Conservation (phyloP, 2,329 filamentous ascomycete species). For the Cercospora sojina region DNA sequence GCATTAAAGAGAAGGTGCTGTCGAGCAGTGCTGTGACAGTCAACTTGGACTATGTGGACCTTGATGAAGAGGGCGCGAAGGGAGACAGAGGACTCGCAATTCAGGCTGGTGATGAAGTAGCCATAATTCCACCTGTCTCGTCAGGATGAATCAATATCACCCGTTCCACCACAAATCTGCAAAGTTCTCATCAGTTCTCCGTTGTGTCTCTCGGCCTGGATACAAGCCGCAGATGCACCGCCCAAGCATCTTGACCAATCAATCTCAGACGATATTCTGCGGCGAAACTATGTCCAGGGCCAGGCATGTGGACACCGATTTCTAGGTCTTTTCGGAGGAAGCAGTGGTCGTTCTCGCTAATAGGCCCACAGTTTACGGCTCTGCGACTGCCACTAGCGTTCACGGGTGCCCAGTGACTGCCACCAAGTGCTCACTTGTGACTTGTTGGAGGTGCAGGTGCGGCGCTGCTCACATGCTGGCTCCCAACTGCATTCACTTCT, state of each 20-base stretch:
- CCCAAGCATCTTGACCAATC: neutral
- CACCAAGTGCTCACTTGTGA: neutral
- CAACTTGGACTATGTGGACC: conserved; percentile 77
- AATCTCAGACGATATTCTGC: neutral
- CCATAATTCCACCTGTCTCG: conserved; percentile 84
- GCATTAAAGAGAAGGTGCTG: conserved; percentile 67
- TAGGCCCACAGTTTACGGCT: neutral
- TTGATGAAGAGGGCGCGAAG: conserved; percentile 52
- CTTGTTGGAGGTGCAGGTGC: neutral
- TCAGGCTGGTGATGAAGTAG: conserved; percentile 75
- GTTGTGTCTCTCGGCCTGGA: neutral
- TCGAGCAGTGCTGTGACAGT: conserved; percentile 73
- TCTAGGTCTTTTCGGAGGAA: neutral
- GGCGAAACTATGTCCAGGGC: neutral
- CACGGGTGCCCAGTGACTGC: neutral
- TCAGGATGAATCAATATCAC: conserved; percentile 59
- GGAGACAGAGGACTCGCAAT: conserved; percentile 54
- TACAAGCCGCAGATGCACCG: neutral
- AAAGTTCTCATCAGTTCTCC: neutral
- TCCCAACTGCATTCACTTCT: neutral
- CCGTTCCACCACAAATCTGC: neutral
- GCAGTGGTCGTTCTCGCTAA: neutral
- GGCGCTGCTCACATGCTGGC: neutral
- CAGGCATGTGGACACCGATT: neutral
- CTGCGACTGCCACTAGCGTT: neutral